Evolutionary conservation across 2,329 filamentous ascomycete genomes (phyloP).

Genomic region (Akanthomyces muscarius): DNA sequence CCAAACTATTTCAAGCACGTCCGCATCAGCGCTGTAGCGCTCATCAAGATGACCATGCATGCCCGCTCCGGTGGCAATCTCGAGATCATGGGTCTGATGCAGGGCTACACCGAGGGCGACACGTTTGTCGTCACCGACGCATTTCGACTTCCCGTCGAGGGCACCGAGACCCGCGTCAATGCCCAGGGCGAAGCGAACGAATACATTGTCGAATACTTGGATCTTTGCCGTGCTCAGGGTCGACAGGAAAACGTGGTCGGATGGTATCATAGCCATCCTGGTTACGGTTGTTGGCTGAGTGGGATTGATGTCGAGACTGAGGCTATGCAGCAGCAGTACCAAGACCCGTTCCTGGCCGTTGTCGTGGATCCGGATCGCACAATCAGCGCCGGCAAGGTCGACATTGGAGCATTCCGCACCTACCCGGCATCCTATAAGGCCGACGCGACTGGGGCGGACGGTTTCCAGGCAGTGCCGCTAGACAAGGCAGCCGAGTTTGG

Average conservation of each 20-base stretch:
- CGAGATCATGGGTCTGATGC: slow-evolving; percentile 98
- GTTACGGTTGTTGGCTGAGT: slow-evolving; percentile 96
- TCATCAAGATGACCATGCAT: slow-evolving; percentile 99
- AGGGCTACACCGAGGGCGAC: slow-evolving; percentile 83
- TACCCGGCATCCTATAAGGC: slow-evolving; percentile 69
- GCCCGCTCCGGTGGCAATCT: slow-evolving; percentile 88
- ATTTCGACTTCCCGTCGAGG: slow-evolving; percentile 90
- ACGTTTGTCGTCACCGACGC: slow-evolving; percentile 91
- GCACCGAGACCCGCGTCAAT: slow-evolving; percentile 97
- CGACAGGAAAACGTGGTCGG: slow-evolving; percentile 88
- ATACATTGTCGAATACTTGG: slow-evolving; percentile 86
- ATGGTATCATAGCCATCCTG: slow-evolving; percentile 97
- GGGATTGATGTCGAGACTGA: slow-evolving; percentile 95
- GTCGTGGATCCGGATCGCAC: slow-evolving; percentile 96
- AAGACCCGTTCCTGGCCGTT: slow-evolving; percentile 90
- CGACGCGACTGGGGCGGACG: slow-evolving; percentile 39
- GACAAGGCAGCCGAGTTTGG: slow-evolving; percentile 95
- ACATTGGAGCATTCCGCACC: slow-evolving; percentile 94
- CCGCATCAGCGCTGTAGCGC: slow-evolving; percentile 85
- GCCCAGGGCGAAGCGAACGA: slow-evolving; percentile 94
- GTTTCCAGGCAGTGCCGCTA: slow-evolving; percentile 77
- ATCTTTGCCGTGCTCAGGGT: slow-evolving; percentile 69
- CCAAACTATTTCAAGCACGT: slow-evolving; percentile 89
- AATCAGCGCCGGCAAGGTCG: slow-evolving; percentile 89
- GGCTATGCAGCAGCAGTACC: slow-evolving; percentile 75